Conservation (phyloP, 2,329 filamentous ascomycete genomes). For the Phialophora tarda region DNA sequence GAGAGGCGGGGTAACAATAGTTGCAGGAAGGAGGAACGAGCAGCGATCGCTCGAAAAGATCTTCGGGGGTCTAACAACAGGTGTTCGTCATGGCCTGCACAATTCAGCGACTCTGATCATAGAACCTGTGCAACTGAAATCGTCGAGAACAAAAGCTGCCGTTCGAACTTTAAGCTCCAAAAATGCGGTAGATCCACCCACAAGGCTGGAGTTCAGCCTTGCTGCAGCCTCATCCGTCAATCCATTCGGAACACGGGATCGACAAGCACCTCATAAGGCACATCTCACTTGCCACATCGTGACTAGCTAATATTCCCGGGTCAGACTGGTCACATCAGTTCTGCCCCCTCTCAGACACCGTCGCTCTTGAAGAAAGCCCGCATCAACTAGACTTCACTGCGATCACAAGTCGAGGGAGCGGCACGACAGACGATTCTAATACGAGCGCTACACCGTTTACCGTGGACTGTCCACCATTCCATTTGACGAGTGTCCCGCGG, state of each 20-base stretch:
- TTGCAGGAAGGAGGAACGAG: background rate
- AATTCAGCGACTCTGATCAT: background rate
- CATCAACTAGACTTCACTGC: background rate
- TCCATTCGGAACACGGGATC: background rate
- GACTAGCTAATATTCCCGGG: background rate
- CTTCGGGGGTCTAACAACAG: background rate
- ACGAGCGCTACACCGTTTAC: background rate
- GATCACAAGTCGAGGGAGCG: background rate
- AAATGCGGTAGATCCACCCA: background rate
- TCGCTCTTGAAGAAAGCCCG: background rate
- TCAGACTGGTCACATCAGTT: background rate
- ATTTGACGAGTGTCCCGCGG: background rate
- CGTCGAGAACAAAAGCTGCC: background rate
- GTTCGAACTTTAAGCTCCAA: background rate
- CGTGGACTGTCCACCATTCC: background rate
- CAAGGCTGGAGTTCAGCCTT: conserved; percentile 10
- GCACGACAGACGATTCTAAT: background rate
- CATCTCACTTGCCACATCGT: background rate
- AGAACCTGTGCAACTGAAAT: conserved; percentile 3
- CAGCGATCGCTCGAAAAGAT: background rate
- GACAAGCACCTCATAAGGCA: background rate
- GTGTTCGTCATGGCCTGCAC: background rate
- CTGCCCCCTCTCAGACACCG: too few relatives aligned
- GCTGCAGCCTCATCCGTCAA: background rate
- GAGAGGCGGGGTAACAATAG: background rate